phyloP scores from a whole-genome alignment of 2,329 filamentous ascomycete species.

The Xylariaceae sp. region DNA sequence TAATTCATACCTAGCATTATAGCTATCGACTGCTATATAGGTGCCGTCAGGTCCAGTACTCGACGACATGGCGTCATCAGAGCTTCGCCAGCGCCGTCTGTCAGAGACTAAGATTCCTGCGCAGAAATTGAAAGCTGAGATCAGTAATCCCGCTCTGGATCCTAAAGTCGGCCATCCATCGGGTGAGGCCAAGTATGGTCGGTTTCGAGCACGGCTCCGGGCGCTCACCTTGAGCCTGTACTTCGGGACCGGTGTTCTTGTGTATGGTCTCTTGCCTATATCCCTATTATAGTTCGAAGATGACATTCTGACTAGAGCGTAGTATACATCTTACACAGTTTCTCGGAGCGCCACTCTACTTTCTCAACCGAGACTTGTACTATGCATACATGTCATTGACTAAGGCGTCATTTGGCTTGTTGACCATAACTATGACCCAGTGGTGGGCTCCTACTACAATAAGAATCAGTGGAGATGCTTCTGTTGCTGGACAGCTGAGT shows the following conservation, averaged over 20 bases:
- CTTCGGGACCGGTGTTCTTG: conserved; percentile 47
- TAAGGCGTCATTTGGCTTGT: conserved; percentile 77
- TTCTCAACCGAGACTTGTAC: conserved; percentile 73
- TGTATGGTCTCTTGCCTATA: conserved; percentile 39
- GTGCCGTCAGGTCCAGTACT: background rate
- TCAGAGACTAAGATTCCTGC: conserved; percentile 26
- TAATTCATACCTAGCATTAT: background rate
- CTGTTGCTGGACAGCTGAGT: conserved; percentile 71
- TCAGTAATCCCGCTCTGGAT: conserved; percentile 19
- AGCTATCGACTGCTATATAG: too few species aligned
- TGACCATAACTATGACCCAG: conserved; percentile 76
- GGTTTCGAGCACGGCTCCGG: conserved; percentile 49
- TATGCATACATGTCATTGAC: conserved; percentile 85
- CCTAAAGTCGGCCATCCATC: conserved; percentile 46
- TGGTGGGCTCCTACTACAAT: conserved; percentile 85
- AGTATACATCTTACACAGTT: conserved; percentile 71
- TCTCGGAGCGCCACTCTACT: conserved; percentile 72
- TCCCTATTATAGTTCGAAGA: conserved; percentile 5
- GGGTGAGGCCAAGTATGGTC: conserved; percentile 53
- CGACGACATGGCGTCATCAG: conserved; percentile 32
- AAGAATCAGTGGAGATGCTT: conserved; percentile 78
- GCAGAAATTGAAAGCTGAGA: conserved; percentile 27
- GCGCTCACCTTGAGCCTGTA: conserved; percentile 51
- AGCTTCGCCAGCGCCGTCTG: conserved; percentile 36
- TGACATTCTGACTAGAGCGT: conserved; percentile 20